These are phyloP conservation scores for Talaromyces sp. DNA, from an alignment of 2,329 filamentous ascomycete species.

Conservation along the genomic window DNA sequence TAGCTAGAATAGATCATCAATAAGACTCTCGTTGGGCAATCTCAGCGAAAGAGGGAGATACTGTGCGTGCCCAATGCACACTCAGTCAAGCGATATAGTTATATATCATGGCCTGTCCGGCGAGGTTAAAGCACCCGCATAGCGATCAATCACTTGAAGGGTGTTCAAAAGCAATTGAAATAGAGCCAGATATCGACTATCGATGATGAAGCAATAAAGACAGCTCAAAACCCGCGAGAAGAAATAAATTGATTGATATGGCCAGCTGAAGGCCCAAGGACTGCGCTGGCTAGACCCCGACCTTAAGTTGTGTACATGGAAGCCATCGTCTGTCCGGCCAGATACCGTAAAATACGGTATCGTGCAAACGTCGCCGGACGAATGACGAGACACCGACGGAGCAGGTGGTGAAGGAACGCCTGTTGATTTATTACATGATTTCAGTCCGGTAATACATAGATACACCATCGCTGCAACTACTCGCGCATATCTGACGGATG, in stretches of 20 bases:
- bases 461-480: background rate
- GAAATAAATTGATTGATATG: background rate
- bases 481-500: background rate
- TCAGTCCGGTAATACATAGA: background rate
- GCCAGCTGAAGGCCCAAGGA: background rate
- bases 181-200: background rate
- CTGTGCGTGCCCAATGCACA: slow-evolving; percentile 4
- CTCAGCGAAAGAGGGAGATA: background rate
- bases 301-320: background rate
- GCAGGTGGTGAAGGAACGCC: slow-evolving; percentile 20
- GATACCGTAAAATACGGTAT: slow-evolving; percentile 7
- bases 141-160: background rate
- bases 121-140: background rate
- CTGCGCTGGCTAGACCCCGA: background rate
- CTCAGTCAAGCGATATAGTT: background rate
- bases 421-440: slow-evolving; percentile 16
- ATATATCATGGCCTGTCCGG: background rate
- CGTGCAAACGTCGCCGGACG: slow-evolving; percentile 1
- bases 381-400: slow-evolving; percentile 20
- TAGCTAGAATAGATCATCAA: background rate
- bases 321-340: background rate
- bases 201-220: background rate
- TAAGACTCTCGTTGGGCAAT: background rate
- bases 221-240: background rate
- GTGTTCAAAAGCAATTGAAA: background rate